Evolutionary conservation across 768 basidiomycete genomes (phyloP).

Genomic region (Xerocomellus dryophilus): DNA sequence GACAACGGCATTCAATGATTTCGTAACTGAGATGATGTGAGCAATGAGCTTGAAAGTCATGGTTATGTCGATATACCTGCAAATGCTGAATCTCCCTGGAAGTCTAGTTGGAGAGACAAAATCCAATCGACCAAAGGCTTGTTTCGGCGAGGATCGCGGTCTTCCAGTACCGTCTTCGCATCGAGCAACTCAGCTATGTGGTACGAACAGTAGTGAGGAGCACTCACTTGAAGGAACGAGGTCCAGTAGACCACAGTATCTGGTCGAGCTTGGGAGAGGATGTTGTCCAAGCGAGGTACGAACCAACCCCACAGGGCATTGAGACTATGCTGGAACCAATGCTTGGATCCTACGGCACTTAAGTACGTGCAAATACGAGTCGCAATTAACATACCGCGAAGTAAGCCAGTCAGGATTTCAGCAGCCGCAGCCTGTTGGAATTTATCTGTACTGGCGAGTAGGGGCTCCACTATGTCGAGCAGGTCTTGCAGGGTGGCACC

Average conservation of each 20-base stretch:
- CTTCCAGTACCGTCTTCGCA: constrained; percentile 49
- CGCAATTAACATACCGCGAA: constrained; percentile 53
- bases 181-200: constrained; percentile 5
- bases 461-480: constrained; percentile 53
- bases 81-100: constrained; percentile 83
- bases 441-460: constrained; percentile 66
- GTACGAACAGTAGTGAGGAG: neutral
- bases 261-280: constrained; percentile 76
- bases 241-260: constrained; percentile 82
- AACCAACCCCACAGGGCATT: constrained; percentile 74
- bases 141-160: constrained; percentile 79
- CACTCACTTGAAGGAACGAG: constrained; percentile 44
- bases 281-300: constrained; percentile 51
- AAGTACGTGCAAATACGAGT: constrained; percentile 4
- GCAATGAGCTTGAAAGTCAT: neutral
- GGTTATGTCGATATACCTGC: constrained; percentile 51
- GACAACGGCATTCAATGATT: constrained; percentile 64
- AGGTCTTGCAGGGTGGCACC: constrained; percentile 49
- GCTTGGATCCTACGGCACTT: constrained; percentile 62
- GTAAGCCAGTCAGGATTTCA: constrained; percentile 67
- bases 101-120: constrained; percentile 71
- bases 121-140: constrained; percentile 75
- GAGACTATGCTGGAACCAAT: constrained; percentile 63
- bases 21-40: constrained; percentile 56
- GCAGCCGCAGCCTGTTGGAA: constrained; percentile 84